These are phyloP conservation scores for Rhizopus sp. DNA, from an alignment of 371 early-diverging fungal genomes.

Conservation along the genomic window DNA sequence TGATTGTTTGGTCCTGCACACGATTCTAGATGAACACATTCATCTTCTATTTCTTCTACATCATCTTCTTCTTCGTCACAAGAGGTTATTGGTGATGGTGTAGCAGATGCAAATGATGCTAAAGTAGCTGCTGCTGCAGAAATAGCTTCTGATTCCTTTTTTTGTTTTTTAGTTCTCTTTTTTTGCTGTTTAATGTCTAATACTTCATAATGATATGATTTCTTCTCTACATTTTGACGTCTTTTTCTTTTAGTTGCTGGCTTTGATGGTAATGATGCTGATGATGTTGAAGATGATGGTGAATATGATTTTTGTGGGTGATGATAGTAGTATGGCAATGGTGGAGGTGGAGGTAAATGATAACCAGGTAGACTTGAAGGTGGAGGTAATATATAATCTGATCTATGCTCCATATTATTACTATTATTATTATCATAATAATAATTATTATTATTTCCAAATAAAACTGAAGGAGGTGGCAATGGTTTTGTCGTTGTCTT, in stretches of 20 bases:
- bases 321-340: conserved; percentile 15
- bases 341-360: conserved; percentile 26
- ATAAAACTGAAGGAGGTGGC: conserved; percentile 38
- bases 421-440: conserved; percentile 7
- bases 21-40: conserved; percentile 30
- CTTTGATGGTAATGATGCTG: conserved; percentile 2
- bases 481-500: conserved; percentile 19
- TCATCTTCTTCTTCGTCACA: conserved; percentile 9
- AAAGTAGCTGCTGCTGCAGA: conserved; percentile 50
- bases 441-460: conserved; percentile 16
- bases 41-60: conserved; percentile 14
- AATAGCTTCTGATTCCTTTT: conserved; percentile 34
- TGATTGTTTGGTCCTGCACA: conserved; percentile 32
- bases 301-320: conserved; percentile 13
- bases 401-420: conserved; percentile 16
- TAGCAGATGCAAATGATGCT: conserved; percentile 40
- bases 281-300: conserved; percentile 6
- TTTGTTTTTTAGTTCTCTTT: conserved; percentile 20
- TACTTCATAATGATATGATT: conserved; percentile 32
- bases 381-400: conserved; percentile 43
- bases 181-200: conserved; percentile 29
- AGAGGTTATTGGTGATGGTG: conserved; percentile 3
- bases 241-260: conserved; percentile 25
- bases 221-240: conserved; percentile 14
- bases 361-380: conserved; percentile 42